phyloP scores from a whole-genome alignment of 805 yeast genomes.

The Maudiozyma pseudohumilis region DNA sequence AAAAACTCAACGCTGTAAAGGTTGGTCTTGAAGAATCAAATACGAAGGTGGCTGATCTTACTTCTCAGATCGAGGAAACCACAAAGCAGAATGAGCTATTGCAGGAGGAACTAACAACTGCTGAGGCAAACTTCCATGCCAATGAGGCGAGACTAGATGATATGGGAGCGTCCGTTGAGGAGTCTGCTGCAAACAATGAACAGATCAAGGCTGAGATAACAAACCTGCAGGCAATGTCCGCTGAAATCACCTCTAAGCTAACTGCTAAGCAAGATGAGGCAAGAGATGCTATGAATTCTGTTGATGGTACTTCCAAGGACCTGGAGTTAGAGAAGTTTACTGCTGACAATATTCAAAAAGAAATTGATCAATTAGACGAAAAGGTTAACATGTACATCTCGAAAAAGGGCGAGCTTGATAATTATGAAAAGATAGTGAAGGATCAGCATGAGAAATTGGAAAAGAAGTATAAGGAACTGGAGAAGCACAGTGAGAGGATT shows the following conservation, averaged over 20 bases:
- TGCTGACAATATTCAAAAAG: slow-evolving; percentile 32
- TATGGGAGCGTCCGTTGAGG: slow-evolving; percentile 51
- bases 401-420: slow-evolving; percentile 27
- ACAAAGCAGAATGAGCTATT: slow-evolving; percentile 37
- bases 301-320: slow-evolving; percentile 58
- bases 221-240: slow-evolving; percentile 55
- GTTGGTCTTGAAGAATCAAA: slow-evolving; percentile 2
- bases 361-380: slow-evolving; percentile 27
- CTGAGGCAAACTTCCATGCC: slow-evolving; percentile 71
- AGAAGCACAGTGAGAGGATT: slow-evolving; percentile 10
- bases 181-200: slow-evolving; percentile 55
- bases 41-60: slow-evolving; percentile 1
- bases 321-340: slow-evolving; percentile 48
- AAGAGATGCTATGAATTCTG: slow-evolving; percentile 49
- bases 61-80: slow-evolving; percentile 2
- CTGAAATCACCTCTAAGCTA: slow-evolving; percentile 46
- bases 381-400: slow-evolving; percentile 18
- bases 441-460: slow-evolving; percentile 28
- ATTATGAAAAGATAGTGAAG: slow-evolving; percentile 23
- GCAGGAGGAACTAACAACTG: slow-evolving; percentile 59
- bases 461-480: slow-evolving; percentile 21
- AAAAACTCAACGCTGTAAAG: slow-evolving; percentile 3
- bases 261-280: slow-evolving; percentile 42
- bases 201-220: slow-evolving; percentile 59
- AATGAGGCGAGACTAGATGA: slow-evolving; percentile 54